Conservation (phyloP, 2,329 filamentous ascomycete species). For the Phoma herbarum region DNA sequence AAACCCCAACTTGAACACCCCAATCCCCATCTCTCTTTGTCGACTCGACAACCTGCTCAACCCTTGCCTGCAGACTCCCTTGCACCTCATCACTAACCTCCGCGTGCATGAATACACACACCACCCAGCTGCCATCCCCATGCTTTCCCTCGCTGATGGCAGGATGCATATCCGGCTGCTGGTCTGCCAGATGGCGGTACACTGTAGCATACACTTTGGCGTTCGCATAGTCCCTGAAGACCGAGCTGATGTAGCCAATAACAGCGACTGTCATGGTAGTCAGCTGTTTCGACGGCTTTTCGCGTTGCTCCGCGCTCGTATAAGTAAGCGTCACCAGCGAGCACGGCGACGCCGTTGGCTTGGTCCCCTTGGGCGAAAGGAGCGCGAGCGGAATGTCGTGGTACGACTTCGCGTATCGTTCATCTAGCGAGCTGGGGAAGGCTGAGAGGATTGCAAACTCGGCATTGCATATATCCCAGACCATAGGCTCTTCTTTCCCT, state of each 20-base stretch:
- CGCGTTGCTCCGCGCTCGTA: neutral
- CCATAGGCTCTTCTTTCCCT: slow-evolving; percentile 21
- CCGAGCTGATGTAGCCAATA: neutral
- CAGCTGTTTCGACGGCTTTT: neutral
- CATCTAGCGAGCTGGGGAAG: neutral
- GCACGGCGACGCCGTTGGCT: neutral
- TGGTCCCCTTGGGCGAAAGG: neutral
- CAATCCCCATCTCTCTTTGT: neutral
- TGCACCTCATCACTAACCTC: neutral
- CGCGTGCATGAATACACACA: slow-evolving; percentile 1
- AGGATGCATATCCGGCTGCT: slow-evolving; percentile 30
- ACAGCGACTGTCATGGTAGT: neutral
- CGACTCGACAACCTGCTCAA: neutral
- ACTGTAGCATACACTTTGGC: slow-evolving; percentile 5
- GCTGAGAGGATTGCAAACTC: slow-evolving; percentile 23
- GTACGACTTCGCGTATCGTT: neutral
- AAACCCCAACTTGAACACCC: slow-evolving; percentile 2
- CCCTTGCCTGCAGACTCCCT: neutral
- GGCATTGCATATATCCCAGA: slow-evolving; percentile 29
- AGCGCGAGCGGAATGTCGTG: neutral
- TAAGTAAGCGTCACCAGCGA: slow-evolving; percentile 8
- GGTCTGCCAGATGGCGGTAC: slow-evolving; percentile 21
- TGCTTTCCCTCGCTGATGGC: slow-evolving; percentile 16
- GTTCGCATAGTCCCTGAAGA: neutral
- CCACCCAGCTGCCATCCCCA: slow-evolving; percentile 22